Base-by-base conservation (phyloP, 306 rosid species). In the Begonia fuchsioides region DNA sequence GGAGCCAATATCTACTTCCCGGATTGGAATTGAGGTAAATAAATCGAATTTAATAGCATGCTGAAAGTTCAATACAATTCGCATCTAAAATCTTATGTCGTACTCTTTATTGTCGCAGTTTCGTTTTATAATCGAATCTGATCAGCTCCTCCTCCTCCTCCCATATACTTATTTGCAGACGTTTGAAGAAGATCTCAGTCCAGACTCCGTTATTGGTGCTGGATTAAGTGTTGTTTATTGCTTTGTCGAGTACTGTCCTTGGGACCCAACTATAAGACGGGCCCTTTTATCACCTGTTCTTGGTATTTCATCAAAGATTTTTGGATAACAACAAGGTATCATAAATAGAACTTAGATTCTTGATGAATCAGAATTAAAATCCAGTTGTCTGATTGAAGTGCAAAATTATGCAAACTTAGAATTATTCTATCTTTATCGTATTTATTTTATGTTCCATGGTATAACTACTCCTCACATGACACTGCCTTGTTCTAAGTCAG, bases 221-320 rank as follows among this genome's bases (percentile, higher is more conserved):
- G 95, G 97, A 15, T 95, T 95, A 38, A 88, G 93, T 72, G 95
- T 72, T 64, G 81, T 88, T 39, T 88, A 53, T 88, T 95, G 43
- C 97, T 95, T 72, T 26, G 32, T 3, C 90, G 39, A 95, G 97
- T 54, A 49, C 61, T 47, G 69, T 88, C 69, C 76, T 88, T n/a
- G n/a, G 97, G 95, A 57, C 97, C 95, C 45, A 88, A 81, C 71
- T 81, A 76, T 44, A 84, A 13, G 90, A 43, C 95, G 81, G 77
- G 90, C 84, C 32, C 86, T 88, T 32, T 76, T 84, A 56, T 56
- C 95, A 48, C 90, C 97, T 38, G 97, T 84, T 73, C 78, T 88
- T 17, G 86, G 97, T 88, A 74, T n/a, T 41, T 41, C 12, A 41
- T 41, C 12, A 10, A 10, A 41, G 12, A 41, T 41, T 11, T n/a